Conservation (phyloP, 257 asterid species). For the Misopates orontium region DNA sequence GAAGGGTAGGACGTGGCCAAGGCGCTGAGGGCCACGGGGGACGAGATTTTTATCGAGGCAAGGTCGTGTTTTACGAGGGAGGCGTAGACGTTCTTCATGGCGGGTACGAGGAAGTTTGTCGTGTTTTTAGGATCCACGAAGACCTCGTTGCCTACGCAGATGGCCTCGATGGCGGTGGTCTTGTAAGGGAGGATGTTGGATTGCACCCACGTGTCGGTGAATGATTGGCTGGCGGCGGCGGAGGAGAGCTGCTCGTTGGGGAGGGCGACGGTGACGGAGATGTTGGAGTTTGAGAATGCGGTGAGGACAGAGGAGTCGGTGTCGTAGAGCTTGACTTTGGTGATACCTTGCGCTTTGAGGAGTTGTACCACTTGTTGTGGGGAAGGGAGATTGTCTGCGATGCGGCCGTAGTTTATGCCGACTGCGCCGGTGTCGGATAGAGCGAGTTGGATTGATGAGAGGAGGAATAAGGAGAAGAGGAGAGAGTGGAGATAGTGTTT, state of each 20-base stretch:
- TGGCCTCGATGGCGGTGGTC: slow-evolving; percentile 61
- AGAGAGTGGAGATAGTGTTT: not conserved
- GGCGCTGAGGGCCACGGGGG: slow-evolving; percentile 76
- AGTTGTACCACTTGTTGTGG: slow-evolving; percentile 70
- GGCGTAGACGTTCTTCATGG: slow-evolving; percentile 72
- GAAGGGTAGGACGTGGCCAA: slow-evolving; percentile 73
- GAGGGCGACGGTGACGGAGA: slow-evolving; percentile 66
- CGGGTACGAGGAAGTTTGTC: slow-evolving; percentile 66
- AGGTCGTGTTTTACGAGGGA: slow-evolving; percentile 53
- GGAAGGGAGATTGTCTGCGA: slow-evolving; percentile 75
- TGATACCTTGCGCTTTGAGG: slow-evolving; percentile 60
- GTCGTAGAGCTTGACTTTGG: slow-evolving; percentile 64
- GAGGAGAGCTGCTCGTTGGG: slow-evolving; percentile 75
- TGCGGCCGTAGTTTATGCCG: slow-evolving; percentile 85
- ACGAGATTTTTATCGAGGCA: slow-evolving; percentile 54
- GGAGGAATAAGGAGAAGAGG: slow-evolving; percentile 8
- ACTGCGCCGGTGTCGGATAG: slow-evolving; percentile 45
- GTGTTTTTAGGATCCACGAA: slow-evolving; percentile 64
- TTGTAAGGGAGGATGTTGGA: slow-evolving; percentile 54
- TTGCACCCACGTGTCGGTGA: slow-evolving; percentile 74
- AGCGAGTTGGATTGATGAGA: slow-evolving; percentile 5
- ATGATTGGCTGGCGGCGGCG: slow-evolving; percentile 59
- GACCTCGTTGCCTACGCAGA: slow-evolving; percentile 87
- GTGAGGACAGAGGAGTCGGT: slow-evolving; percentile 68
- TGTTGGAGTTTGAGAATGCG: slow-evolving; percentile 68